phyloP scores from a whole-genome alignment of 2,329 filamentous ascomycete genomes.

The Fusarium subtropicale region DNA sequence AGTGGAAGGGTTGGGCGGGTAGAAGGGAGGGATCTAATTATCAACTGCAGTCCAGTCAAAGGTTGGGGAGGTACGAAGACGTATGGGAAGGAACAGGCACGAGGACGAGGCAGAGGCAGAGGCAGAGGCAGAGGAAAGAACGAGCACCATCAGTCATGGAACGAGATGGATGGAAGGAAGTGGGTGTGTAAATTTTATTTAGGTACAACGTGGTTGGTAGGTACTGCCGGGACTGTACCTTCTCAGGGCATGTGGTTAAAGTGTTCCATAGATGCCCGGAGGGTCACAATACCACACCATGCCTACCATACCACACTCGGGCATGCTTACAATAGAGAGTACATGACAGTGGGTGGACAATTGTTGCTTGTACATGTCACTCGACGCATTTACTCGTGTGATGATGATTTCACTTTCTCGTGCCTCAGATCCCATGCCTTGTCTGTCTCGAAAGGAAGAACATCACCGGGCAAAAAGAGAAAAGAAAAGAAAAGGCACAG shows the following conservation, averaged over 20 bases:
- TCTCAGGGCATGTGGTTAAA: constrained; percentile 3
- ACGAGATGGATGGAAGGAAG: constrained; percentile 5
- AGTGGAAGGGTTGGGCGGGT: constrained; percentile 33
- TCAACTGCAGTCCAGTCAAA: constrained; percentile 8
- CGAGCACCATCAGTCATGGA: constrained; percentile 29
- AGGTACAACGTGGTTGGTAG: constrained; percentile 18
- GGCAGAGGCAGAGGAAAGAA: constrained; percentile 7
- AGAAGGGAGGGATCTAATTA: constrained; percentile 10
- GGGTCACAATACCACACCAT: constrained; percentile 8
- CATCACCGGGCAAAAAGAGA: background rate
- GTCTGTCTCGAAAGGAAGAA: constrained; percentile 4
- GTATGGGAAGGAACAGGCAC: constrained; percentile 25
- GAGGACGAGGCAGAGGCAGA: constrained; percentile 19
- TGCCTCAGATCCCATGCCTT: background rate
- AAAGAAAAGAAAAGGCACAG: background rate
- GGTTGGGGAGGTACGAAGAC: constrained; percentile 31
- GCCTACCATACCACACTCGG: background rate
- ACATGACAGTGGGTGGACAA: background rate
- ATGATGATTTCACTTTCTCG: constrained; percentile 22
- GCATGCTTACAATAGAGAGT: background rate
- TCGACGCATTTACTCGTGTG: constrained; percentile 7
- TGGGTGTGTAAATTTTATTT: constrained; percentile 33
- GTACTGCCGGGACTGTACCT: constrained; percentile 1
- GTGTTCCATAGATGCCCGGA: constrained; percentile 6
- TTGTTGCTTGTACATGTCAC: constrained; percentile 8